Conservation (phyloP, 306 rosid genomes). For the Albizia julibrissin region DNA sequence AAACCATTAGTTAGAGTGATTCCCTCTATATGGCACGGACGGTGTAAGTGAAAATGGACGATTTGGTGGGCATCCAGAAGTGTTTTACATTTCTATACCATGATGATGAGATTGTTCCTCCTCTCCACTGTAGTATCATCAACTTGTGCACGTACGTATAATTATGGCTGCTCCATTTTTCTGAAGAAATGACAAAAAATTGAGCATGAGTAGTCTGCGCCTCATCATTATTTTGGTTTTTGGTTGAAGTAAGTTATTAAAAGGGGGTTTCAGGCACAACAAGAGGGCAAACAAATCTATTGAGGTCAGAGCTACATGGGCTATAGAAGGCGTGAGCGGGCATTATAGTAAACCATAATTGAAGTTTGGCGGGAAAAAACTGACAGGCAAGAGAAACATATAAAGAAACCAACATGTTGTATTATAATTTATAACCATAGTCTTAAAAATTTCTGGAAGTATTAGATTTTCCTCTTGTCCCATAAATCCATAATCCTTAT, state of each 20-base stretch:
- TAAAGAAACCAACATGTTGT: background rate
- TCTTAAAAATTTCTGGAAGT: background rate
- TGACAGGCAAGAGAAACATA: background rate
- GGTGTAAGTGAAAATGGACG: background rate
- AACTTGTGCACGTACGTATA: background rate
- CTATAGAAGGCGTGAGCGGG: background rate
- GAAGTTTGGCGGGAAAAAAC: background rate
- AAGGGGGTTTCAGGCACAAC: background rate
- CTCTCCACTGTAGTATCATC: background rate
- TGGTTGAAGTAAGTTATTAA: background rate
- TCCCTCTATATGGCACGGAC: too few species aligned
- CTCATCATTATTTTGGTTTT: background rate
- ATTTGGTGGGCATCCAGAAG: background rate
- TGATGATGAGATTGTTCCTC: background rate
- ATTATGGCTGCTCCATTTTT: background rate
- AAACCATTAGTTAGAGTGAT: too few species aligned
- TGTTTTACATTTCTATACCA: background rate
- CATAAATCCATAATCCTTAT: background rate
- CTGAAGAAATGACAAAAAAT: background rate
- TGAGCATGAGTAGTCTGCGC: background rate
- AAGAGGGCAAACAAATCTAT: background rate
- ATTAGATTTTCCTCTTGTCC: background rate
- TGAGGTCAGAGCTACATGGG: constrained; percentile 16
- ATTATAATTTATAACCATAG: background rate
- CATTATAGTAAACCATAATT: background rate